Conservation (phyloP, 1,284 basidiomycete genomes). For the Cryptococcus sp. region DNA sequence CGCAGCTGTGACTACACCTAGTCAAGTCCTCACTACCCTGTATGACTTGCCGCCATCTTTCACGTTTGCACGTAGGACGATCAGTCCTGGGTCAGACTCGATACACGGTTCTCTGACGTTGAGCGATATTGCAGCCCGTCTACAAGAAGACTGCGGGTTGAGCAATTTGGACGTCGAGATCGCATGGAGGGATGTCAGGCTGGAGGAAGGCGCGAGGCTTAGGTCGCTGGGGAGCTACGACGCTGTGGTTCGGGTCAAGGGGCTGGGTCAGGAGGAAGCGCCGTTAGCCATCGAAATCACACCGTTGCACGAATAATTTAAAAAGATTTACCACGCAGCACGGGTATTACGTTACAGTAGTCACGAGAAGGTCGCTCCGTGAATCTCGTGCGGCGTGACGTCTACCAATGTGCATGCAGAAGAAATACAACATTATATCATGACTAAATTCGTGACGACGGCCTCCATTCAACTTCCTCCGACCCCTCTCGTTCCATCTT, state of each 20-base stretch:
- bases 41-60: constrained; percentile 20
- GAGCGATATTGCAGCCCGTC: constrained; percentile 23
- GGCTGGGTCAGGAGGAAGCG: constrained; percentile 19
- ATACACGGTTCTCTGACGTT: constrained; percentile 39
- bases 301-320: neutral
- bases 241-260: constrained; percentile 18
- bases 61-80: constrained; percentile 28
- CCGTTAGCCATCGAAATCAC: constrained; percentile 22
- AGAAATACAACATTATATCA: no score
- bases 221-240: constrained; percentile 31
- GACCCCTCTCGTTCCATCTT: no score
- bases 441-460: no score
- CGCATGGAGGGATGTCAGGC: constrained; percentile 19
- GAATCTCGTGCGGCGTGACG: no score
- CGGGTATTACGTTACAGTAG: no score
- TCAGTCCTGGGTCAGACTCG: constrained; percentile 20
- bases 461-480: no score
- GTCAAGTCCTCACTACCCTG: constrained; percentile 20
- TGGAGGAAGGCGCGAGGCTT: constrained; percentile 25
- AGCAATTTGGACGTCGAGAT: constrained; percentile 18
- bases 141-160: constrained; percentile 21
- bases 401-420: no score
- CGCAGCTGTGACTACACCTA: constrained; percentile 9
- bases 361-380: no score
- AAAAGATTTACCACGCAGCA: no score